phyloP scores from a whole-genome alignment of 306 rosid genomes.

The Benincasa hispida region DNA sequence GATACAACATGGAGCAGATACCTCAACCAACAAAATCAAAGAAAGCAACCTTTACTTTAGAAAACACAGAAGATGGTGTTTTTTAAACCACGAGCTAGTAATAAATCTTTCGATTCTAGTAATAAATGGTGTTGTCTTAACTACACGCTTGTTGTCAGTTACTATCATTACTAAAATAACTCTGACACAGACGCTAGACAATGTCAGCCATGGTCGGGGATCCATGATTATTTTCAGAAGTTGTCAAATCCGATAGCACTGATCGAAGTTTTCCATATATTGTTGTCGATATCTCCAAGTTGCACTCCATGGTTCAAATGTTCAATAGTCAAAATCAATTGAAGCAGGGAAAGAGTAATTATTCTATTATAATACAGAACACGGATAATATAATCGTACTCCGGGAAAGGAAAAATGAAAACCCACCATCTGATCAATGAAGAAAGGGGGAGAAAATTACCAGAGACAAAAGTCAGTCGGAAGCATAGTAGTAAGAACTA shows the following conservation, averaged over 20 bases:
- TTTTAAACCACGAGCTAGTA: background rate
- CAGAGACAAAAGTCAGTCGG: background rate
- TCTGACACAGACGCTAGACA: background rate
- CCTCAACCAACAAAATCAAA: background rate
- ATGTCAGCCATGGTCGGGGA: background rate
- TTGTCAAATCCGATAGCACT: background rate
- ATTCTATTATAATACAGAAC: background rate
- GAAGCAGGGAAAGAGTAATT: background rate
- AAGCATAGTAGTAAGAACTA: slow-evolving; percentile 22
- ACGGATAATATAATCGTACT: background rate
- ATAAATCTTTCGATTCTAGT: background rate
- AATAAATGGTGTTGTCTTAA: background rate
- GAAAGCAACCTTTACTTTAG: background rate
- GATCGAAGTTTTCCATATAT: background rate
- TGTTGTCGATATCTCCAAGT: background rate
- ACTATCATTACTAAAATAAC: background rate
- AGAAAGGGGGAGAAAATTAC: background rate
- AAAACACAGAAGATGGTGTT: background rate
- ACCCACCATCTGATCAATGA: background rate
- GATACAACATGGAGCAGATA: background rate
- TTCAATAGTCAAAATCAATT: background rate
- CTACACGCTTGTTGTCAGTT: background rate
- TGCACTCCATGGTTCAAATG: too few relatives aligned
- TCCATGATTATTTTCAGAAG: background rate
- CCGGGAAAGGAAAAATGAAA: background rate